Evolutionary conservation across 768 basidiomycete genomes (phyloP).

Genomic region (Naganishia onofrii): DNA sequence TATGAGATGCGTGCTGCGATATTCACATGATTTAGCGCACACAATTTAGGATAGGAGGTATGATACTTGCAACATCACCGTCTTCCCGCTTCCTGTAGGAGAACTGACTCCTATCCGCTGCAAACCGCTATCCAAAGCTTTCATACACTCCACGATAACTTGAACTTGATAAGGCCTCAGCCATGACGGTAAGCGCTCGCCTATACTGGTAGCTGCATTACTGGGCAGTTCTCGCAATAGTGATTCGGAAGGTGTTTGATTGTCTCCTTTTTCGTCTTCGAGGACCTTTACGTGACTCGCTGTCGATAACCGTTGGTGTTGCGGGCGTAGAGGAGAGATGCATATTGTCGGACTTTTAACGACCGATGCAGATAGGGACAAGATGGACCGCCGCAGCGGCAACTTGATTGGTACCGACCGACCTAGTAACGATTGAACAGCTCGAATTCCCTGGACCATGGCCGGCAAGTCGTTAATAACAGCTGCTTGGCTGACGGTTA

Average conservation of each 20-base stretch:
- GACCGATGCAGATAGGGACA: not conserved
- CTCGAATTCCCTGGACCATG: not conserved
- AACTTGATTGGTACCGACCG: not conserved
- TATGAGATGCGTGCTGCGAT: slow-evolving; percentile 33
- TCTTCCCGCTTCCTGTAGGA: slow-evolving; percentile 62
- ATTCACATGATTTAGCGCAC: not conserved
- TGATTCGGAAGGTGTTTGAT: not conserved
- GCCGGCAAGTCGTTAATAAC: not conserved
- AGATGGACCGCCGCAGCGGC: not conserved
- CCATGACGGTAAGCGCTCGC: slow-evolving; percentile 1
- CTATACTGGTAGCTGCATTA: not conserved
- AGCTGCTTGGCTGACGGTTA: not conserved
- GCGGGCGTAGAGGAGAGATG: not conserved
- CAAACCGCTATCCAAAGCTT: slow-evolving; percentile 66
- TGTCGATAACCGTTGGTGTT: not conserved
- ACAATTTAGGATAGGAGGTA: too few species aligned
- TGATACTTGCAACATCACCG: slow-evolving; percentile 66
- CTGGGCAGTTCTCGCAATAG: not conserved
- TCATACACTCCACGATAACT: slow-evolving; percentile 72
- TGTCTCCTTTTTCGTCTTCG: not conserved
- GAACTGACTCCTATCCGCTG: slow-evolving; percentile 56
- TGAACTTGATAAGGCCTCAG: slow-evolving; percentile 78
- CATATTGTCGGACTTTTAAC: not conserved
- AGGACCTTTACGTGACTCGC: not conserved
- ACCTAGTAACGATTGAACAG: not conserved